These are phyloP conservation scores for Anthostomella pinea DNA, from an alignment of 2,329 filamentous ascomycete genomes.

Conservation along the genomic window DNA sequence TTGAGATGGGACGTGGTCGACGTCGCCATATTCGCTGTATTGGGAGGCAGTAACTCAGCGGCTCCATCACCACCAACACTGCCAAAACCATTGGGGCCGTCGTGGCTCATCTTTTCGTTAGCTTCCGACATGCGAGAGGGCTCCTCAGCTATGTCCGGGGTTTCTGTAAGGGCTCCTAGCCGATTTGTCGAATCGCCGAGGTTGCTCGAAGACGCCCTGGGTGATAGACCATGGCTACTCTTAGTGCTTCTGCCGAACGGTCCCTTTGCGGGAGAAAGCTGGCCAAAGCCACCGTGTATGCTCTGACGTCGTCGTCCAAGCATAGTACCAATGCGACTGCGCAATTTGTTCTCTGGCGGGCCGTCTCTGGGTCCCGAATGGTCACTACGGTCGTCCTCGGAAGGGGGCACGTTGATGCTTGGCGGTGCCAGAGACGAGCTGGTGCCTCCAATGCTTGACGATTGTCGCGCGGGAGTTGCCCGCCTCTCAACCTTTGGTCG, in stretches of 20 bases:
- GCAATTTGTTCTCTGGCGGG: constrained; percentile 52
- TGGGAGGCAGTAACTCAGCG: constrained; percentile 26
- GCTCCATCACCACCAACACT: constrained; percentile 36
- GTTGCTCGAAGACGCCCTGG: constrained; percentile 58
- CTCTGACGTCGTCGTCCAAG: constrained; percentile 65
- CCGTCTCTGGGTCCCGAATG: constrained; percentile 43
- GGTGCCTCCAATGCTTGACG: constrained; percentile 35
- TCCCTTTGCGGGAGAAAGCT: constrained; percentile 54
- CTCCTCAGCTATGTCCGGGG: constrained; percentile 41
- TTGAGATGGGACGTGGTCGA: constrained; percentile 43
- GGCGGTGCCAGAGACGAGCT: constrained; percentile 29
- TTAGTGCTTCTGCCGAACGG: constrained; percentile 61
- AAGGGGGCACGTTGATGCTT: constrained; percentile 25
- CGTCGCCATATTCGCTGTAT: constrained; percentile 29
- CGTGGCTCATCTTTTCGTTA: constrained; percentile 35
- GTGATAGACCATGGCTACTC: constrained; percentile 64
- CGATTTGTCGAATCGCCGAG: constrained; percentile 51
- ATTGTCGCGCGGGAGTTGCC: constrained; percentile 38
- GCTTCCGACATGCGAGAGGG: constrained; percentile 31
- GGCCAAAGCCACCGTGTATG: constrained; percentile 60
- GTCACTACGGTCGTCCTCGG: constrained; percentile 43
- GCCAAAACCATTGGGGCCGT: constrained; percentile 45
- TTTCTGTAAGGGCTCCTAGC: constrained; percentile 57
- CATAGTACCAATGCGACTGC: constrained; percentile 67
- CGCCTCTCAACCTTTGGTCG: constrained; percentile 43